Evolutionary conservation across 352 stramenopile species (phyloP), one percentile per base, ranked within the genome.

Genomic region (Globisporangium solare): DNA sequence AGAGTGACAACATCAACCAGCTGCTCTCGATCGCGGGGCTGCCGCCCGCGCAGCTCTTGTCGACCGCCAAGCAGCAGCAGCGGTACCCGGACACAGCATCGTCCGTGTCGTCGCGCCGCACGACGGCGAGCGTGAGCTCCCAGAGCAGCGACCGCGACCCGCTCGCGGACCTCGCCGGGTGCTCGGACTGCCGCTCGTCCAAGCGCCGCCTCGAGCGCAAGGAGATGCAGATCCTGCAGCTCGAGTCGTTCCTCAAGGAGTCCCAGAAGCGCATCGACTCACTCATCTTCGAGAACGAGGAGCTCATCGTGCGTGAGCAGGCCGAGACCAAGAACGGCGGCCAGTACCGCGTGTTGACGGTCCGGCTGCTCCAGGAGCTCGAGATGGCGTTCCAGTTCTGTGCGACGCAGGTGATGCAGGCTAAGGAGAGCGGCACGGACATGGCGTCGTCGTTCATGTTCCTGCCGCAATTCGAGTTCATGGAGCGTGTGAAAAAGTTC

Each of bases 221-320:
- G 55, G 79, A 92, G 31, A 73, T 82, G 42, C 79, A 88, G 65
- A 75, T 89, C 46, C n/a, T 83, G 49, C 79, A 92, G 64, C 73
- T 92, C 51, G 81, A 92, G 66, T 71, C 72, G 11, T 88, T 88
- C 48, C 58, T 89, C 14, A 92, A 92, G 49, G 81, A 92, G 51
- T 88, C 79, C 0, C 81, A 89, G 68, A 87, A 87, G 47, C 73
- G 78, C 20, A 85, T 89, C 50, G 78, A 92, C 63, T 70, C 77
- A 49, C 64, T 89, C 18, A 47, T 67, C 6, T 61, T 79, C 2
- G 79, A 88, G 55, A 88, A 78, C 53, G 81, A 92, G 21, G 81
- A 92, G 62, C 64, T 92, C 2, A 32, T 73, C 8, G 59, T 79
- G 35, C 72, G 81, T 0, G 81, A 92, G 50, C 67, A 73, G 37